Evolutionary conservation across 192 early-diverging fungal genomes (phyloP).

Genomic region (Diversispora eburnea): DNA sequence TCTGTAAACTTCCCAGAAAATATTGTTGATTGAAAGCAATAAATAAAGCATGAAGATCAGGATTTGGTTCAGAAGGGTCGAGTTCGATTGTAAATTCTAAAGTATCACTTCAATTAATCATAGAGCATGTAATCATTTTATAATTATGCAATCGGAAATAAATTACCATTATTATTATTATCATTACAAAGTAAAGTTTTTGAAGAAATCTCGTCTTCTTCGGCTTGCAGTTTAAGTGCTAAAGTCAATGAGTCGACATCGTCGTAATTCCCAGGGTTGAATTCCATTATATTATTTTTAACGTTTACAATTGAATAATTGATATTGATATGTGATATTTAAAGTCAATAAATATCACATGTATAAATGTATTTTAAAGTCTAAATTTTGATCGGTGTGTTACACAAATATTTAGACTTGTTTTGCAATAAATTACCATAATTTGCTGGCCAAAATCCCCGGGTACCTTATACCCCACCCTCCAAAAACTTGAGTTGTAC

Average conservation of each 20-base stretch:
- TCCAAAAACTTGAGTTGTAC: too few relatives aligned
- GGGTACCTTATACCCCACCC: too few relatives aligned
- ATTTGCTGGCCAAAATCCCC: too few relatives aligned
- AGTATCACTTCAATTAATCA: neutral
- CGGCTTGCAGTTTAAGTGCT: conserved; percentile 7
- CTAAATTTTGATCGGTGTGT: too few relatives aligned
- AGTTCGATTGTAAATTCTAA: neutral
- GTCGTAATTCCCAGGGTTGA: too few relatives aligned
- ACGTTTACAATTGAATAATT: neutral
- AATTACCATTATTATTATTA: neutral
- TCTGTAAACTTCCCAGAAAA: conserved; percentile 48
- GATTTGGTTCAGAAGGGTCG: conserved; percentile 33
- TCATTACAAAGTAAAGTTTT: neutral
- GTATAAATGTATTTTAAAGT: too few relatives aligned
- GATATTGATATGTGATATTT: too few relatives aligned
- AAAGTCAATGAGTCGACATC: conserved; percentile 11
- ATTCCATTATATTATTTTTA: too few relatives aligned
- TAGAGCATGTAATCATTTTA: neutral
- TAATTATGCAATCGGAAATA: neutral
- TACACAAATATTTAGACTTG: too few relatives aligned
- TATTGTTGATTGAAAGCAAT: conserved; percentile 52
- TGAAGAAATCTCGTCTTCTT: neutral
- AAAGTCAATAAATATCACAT: too few relatives aligned
- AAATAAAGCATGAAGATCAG: conserved; percentile 55
- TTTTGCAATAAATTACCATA: too few relatives aligned